Conservation (phyloP, 129 eudicot species). For the Kitagawia praeruptora region DNA sequence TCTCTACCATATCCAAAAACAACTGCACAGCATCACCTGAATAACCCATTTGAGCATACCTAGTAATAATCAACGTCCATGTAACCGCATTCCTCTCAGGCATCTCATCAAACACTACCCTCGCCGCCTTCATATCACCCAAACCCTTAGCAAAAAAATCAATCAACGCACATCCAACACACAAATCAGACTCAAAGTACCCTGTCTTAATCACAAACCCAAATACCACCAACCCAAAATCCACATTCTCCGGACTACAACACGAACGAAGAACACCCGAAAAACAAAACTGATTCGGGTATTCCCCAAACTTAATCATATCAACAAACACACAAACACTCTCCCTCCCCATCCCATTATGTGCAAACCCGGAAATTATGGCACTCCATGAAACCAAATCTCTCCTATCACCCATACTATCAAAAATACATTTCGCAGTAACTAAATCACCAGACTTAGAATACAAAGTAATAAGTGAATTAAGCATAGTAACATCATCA, state of each 20-base stretch:
- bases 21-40: constrained; percentile 6
- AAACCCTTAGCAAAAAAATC: constrained; percentile 53
- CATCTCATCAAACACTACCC: constrained; percentile 2
- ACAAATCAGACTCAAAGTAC: constrained; percentile 51
- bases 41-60: constrained; percentile 48
- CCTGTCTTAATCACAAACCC: constrained; percentile 53
- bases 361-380: not conserved
- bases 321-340: constrained; percentile 44
- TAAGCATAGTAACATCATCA: not conserved
- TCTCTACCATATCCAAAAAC: constrained; percentile 14
- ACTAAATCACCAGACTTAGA: constrained; percentile 61
- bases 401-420: constrained; percentile 33
- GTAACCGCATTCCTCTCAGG: constrained; percentile 27
- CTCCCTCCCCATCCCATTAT: constrained; percentile 29
- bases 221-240: constrained; percentile 35
- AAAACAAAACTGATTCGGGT: constrained; percentile 58
- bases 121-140: constrained; percentile 44
- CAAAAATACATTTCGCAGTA: constrained; percentile 46
- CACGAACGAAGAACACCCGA: constrained; percentile 58
- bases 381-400: constrained; percentile 9
- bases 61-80: constrained; percentile 71
- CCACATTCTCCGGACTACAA: constrained; percentile 23
- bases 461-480: constrained; percentile 49
- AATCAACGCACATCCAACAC: constrained; percentile 72
- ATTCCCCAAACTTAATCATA: constrained; percentile 45